Conservation (phyloP, 306 rosid genomes). For the Leucaena leucocephala region DNA sequence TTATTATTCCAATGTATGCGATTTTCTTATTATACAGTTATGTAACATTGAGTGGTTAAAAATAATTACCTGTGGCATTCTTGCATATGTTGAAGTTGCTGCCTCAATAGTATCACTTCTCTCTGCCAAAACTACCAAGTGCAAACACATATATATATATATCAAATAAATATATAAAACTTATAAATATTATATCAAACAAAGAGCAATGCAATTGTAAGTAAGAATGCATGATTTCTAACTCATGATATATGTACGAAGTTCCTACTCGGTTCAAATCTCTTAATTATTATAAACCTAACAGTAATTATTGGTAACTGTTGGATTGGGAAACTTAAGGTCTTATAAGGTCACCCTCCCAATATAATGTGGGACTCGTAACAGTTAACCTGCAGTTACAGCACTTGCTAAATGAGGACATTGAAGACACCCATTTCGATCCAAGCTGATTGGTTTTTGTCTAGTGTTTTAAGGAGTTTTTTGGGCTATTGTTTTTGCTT, state of each 20-base stretch:
- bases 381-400: too few relatives aligned
- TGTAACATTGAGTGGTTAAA: not conserved
- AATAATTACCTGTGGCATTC: conserved; percentile 52
- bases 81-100: conserved; percentile 53
- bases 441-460: too few relatives aligned
- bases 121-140: conserved; percentile 53
- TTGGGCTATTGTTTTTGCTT: too few relatives aligned
- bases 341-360: too few relatives aligned
- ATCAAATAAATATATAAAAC: not conserved
- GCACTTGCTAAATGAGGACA: too few relatives aligned
- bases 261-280: too few relatives aligned
- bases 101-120: conserved; percentile 52
- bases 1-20: too few relatives aligned
- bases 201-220: not conserved
- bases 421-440: too few relatives aligned
- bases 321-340: too few relatives aligned
- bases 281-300: not conserved
- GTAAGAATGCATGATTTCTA: not conserved
- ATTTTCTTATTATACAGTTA: not conserved
- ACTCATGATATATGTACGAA: not conserved
- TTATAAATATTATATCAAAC: not conserved
- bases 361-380: too few relatives aligned
- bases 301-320: too few relatives aligned
- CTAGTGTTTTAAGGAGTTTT: too few relatives aligned
- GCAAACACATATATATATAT: not conserved